Conservation (phyloP, 441 rosid genomes). For the Corymbia citriodora region DNA sequence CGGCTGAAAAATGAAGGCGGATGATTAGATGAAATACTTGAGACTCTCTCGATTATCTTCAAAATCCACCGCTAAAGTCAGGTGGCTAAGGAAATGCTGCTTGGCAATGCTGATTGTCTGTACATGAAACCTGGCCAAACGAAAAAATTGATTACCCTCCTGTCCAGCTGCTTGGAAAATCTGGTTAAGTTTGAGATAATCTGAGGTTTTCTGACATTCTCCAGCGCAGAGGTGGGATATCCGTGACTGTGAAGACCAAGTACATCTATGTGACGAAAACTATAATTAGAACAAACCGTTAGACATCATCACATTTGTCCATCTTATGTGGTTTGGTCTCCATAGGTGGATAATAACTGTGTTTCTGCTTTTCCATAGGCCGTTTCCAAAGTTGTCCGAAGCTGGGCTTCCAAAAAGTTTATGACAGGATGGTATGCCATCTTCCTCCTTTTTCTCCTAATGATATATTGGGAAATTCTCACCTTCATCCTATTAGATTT, state of each 20-base stretch:
- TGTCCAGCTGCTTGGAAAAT: background rate
- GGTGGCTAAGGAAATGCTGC: background rate
- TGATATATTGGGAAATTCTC: background rate
- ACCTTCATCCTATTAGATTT: background rate
- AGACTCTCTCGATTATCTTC: background rate
- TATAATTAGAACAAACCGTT: background rate
- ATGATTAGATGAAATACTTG: background rate
- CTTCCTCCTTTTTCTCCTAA: background rate
- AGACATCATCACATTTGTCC: background rate
- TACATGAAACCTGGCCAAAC: background rate
- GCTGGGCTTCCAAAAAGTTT: slow-evolving; percentile 87
- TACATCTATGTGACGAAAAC: background rate
- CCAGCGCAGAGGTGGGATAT: background rate
- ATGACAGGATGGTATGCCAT: slow-evolving; percentile 69
- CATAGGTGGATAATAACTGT: background rate
- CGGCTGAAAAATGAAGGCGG: background rate
- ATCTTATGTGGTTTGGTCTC: background rate
- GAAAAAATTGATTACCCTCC: background rate
- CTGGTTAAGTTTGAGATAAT: background rate
- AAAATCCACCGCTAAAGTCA: background rate
- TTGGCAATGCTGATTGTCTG: background rate
- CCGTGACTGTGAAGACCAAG: background rate
- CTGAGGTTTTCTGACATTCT: background rate
- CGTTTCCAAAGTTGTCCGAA: slow-evolving; percentile 53
- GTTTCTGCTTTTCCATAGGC: slow-evolving; percentile 34